Evolutionary conservation across 2,329 filamentous ascomycete species (phyloP), one percentile per base, ranked within the genome.

Genomic region (Fusarium verticillioides): DNA sequence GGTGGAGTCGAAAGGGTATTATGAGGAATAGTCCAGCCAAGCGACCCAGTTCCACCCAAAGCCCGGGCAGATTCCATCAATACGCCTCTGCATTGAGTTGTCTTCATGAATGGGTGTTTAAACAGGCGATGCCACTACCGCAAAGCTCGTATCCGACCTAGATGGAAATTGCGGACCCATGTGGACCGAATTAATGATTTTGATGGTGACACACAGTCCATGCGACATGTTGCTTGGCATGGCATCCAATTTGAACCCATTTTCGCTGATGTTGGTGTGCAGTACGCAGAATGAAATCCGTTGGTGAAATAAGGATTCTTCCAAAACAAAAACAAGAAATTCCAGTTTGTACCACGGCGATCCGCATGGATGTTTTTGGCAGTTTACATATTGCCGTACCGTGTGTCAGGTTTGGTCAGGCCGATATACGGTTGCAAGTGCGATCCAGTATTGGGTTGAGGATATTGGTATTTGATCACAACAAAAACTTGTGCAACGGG

Each of bases 1-100:
- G 69, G 76, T 78, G 75, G 75, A 66, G 75, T 77, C 68, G 23
- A 50, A 70, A 73, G 59, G 60, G 61, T 70, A 62, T 66, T 60
- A 62, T 56, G 57, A 67, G 56, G 63, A 65, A 66, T 71, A 66
- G 57, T 42, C 64, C 46, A 47, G 49, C 65, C 60, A 74, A 54
- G 54, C 46, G 37, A 50, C 50, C n/a, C 56, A 69, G 67, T 77
- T 59, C 75, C 75, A 76, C 72, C 54, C 40, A 37, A 40, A 21
- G 36, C 46, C 32, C 26, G 32, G 42, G 37, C 47, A 52, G 40
- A 15, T 43, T 59, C 13, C 46, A 46, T 69, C 19, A n/a, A 43
- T 53, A 23, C 40, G 36, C 64, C 16, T 65, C 26, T 54, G 37
- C 26, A 47, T 46, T 50, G n/a, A 42, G 56, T 40, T 32, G 30